Percentiles rank a stretch among this genome's conserved stretches.
Evolutionary conservation across 768 basidiomycete genomes (phyloP).

Genomic region (Leccinum imitatum): DNA sequence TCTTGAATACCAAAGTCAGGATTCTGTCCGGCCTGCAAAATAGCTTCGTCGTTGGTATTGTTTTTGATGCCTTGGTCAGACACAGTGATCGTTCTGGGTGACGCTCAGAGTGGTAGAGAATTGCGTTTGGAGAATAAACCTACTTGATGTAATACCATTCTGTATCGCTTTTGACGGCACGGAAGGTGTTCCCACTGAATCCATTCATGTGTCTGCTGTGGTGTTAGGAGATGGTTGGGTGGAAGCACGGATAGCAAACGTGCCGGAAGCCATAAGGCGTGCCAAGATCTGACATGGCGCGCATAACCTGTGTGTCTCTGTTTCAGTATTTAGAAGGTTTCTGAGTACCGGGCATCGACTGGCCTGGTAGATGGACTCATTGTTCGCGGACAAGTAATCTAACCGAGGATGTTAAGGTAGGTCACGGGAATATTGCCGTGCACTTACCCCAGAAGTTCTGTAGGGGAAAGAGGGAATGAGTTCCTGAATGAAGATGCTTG

Average conservation of each 20-base stretch:
- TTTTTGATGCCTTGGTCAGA: conserved; percentile 41
- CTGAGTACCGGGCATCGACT: not conserved
- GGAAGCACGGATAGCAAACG: conserved; percentile 12
- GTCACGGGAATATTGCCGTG: not conserved
- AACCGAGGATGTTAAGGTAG: not conserved
- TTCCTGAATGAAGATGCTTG: not conserved
- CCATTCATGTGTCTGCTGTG: conserved; percentile 44
- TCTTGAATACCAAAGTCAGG: conserved; percentile 57
- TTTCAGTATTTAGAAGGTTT: not conserved
- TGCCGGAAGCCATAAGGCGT: conserved; percentile 48
- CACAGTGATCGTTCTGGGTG: conserved; percentile 8
- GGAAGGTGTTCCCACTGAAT: conserved; percentile 51
- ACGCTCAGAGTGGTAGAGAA: conserved; percentile 15
- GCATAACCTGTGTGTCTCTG: conserved; percentile 36
- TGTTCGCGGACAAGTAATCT: conserved; percentile 49
- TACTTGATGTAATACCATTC: conserved; percentile 54
- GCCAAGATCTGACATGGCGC: conserved; percentile 54
- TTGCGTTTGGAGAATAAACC: conserved; percentile 20
- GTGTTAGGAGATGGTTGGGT: not conserved
- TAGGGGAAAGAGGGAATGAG: not conserved
- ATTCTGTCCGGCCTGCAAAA: conserved; percentile 39
- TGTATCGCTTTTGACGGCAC: conserved; percentile 45
- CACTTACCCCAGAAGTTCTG: conserved; percentile 24
- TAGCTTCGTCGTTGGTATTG: conserved; percentile 37
- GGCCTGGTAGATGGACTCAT: conserved; percentile 45